Evolutionary conservation across 345 rosid genomes (phyloP), one percentile per base, ranked within the genome.

Genomic region (Murraya paniculata): DNA sequence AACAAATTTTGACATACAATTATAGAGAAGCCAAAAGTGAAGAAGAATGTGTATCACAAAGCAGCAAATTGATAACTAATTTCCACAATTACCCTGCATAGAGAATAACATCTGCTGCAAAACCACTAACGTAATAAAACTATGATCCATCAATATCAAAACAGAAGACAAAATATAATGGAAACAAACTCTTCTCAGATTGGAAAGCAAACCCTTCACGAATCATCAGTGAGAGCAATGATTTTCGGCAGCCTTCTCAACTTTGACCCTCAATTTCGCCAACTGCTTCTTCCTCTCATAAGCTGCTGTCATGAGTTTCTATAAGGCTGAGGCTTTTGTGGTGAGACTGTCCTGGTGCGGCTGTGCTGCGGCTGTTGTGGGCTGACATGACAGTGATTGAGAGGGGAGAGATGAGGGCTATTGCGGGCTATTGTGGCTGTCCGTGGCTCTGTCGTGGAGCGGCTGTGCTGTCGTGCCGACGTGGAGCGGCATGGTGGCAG

Each of bases 251-350:
- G 77, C 83, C 79, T 84, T 90, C 87, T 92, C 95, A 19, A 93
- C 95, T 88, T 91, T 93, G 19, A 82, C 85, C 85, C 93, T 90
- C 57, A 94, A 89, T 73, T 89, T 94, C 72, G 66, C 83, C 79
- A 94, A 75, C 80, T 92, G 92, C 89, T 94, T 94, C 89, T 84
- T 94, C 82, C 91, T 86, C 86, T 94, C 93, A 33, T 92, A 91
- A 1, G 74, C 77, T 28, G 83, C 75, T 39, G 45, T 39, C n/a
- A n/a, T n/a, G n/a, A 13, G 45, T 39, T 2, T n/a, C n/a, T n/a
- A n/a, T n/a, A n/a, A n/a, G 11, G 11, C 45, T 38, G 9, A 39
- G 13, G 45, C 9, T 39, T 13, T 10, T 13, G 7, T 39, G 45
- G 11, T 9, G 45, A 1, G 13, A 2, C 11, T 39, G 9, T 9